A percentile compares a stretch with the other conserved stretches of the same genome.
Evolutionary conservation across 768 basidiomycete genomes (phyloP).

Genomic region (Neoboletus brunneissimus): DNA sequence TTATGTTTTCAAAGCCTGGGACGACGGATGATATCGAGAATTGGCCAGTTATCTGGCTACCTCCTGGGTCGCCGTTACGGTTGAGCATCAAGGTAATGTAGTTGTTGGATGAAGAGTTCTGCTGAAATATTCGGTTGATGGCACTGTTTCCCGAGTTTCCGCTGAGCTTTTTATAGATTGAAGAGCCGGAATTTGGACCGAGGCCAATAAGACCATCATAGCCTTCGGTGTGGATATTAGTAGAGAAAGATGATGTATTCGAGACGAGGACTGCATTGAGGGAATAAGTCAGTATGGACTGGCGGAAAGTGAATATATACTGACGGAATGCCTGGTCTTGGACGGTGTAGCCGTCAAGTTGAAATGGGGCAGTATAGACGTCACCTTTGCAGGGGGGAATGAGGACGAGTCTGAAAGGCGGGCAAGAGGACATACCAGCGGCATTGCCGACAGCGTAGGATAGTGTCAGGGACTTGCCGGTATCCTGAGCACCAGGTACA

Average conservation of each 20-base stretch:
- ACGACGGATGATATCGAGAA: conserved; percentile 67
- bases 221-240: conserved; percentile 56
- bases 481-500: conserved; percentile 50
- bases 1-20: conserved; percentile 59
- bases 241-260: conserved; percentile 61
- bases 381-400: conserved; percentile 41
- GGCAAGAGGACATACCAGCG: conserved; percentile 39
- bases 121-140: conserved; percentile 63
- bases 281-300: not conserved
- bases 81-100: conserved; percentile 70
- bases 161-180: conserved; percentile 56
- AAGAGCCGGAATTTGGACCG: conserved; percentile 72
- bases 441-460: conserved; percentile 71
- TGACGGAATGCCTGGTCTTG: conserved; percentile 65
- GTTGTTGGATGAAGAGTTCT: conserved; percentile 51
- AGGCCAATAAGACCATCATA: conserved; percentile 74
- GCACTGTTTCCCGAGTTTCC: conserved; percentile 51
- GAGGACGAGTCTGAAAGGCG: not conserved
- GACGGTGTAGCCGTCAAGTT: conserved; percentile 57
- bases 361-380: conserved; percentile 49
- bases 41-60: conserved; percentile 51
- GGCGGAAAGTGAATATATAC: conserved; percentile 20
- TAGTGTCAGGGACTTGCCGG: conserved; percentile 54
- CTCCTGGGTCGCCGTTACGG: conserved; percentile 50
- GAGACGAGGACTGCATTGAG: conserved; percentile 53